Evolutionary conservation across 2,329 filamentous ascomycete species (phyloP), one percentile per base, ranked within the genome.

Genomic region (Aspergillus latus): DNA sequence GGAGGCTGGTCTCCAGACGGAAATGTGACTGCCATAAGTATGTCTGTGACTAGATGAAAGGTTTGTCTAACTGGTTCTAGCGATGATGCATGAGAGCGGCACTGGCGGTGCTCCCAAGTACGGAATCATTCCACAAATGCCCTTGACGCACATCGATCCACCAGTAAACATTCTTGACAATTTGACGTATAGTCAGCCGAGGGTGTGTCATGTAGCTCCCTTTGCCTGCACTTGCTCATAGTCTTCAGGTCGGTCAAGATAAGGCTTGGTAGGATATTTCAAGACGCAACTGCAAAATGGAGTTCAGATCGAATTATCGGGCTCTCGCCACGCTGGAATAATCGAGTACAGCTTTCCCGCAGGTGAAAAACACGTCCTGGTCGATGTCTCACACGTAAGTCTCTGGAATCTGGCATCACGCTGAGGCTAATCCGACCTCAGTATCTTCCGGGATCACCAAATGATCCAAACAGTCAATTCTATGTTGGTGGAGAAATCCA

Each of bases 261-360:
- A 71, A 77, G 9, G 84, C 85, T 1, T 76, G 43, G 86, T 87
- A 1, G 87, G 87, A 0, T 85, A 86, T 60, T 89, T 88, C 66
- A 80, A 79, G 47, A 79, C 88, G 46, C 82, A 77, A 0, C 70
- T 89, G 45, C 74, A 81, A 56, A 81, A 76, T 43, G 81, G 82
- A 1, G 77, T 88, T 49, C 74, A 78, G n/a, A 81, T 81, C 2
- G 85, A 88, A 61, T 85, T 88, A 77, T 88, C 87, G 0, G 79
- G 82, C 0, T 80, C 85, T 0, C 80, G 85, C n/a, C 85, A 84
- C 63, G 78, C 84, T 1, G 83, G 85, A 0, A 72, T 89, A 3
- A 87, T 88, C 66, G 78, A 80, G 28, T 87, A 88, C 64, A 83
- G 78, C 0, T 89, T 89, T 58, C 82, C 84, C 0, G 39, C 67